These are phyloP conservation scores for Sonneratia caseolaris DNA, from an alignment of 345 rosid species.

Conservation along the genomic window DNA sequence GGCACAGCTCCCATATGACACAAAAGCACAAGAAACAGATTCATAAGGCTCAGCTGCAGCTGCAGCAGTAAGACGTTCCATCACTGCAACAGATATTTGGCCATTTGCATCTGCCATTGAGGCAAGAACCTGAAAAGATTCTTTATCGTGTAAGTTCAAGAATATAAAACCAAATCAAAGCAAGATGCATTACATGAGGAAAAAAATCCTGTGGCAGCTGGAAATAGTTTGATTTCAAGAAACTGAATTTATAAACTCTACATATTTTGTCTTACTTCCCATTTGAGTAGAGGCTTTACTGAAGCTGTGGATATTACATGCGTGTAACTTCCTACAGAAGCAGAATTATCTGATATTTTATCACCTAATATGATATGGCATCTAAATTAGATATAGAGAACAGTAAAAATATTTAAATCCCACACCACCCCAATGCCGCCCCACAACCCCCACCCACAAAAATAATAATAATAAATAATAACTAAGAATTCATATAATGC, in stretches of 20 bases:
- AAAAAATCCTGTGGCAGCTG: background rate
- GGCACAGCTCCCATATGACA: slow-evolving; percentile 93
- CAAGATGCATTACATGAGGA: background rate
- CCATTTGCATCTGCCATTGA: slow-evolving; percentile 99
- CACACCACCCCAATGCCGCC: too few species aligned
- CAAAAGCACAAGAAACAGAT: slow-evolving; percentile 96
- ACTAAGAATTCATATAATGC: too few species aligned
- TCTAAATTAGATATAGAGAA: too few species aligned
- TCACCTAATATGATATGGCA: too few species aligned
- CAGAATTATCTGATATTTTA: too few species aligned
- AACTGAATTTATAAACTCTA: background rate
- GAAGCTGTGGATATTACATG: too few species aligned
- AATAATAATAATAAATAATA: too few species aligned
- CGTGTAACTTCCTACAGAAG: too few species aligned
- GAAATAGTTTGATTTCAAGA: background rate
- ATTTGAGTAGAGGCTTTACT: too few species aligned
- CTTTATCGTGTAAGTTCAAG: background rate
- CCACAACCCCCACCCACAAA: too few species aligned
- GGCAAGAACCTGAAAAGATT: slow-evolving; percentile 64
- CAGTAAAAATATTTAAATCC: too few species aligned
- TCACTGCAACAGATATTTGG: slow-evolving; percentile 71
- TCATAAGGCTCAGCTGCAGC: slow-evolving; percentile 97
- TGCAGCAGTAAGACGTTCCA: slow-evolving; percentile 97
- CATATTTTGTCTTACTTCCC: too few species aligned
- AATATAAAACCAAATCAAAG: background rate